These are phyloP conservation scores for Dactylellina leptospora DNA, from an alignment of 2,329 filamentous ascomycete genomes.

Conservation along the genomic window DNA sequence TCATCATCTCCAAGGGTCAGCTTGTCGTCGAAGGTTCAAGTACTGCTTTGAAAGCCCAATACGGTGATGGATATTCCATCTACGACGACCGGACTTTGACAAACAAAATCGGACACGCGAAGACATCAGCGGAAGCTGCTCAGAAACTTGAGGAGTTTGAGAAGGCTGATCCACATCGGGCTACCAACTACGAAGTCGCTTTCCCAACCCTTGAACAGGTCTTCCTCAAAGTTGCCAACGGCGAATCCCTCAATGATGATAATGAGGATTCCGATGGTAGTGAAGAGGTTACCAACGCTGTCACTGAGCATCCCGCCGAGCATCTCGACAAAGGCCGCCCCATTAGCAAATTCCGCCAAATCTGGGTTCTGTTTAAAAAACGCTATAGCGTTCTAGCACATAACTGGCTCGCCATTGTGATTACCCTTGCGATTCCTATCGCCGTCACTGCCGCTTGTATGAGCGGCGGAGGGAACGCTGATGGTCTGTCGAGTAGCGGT, in stretches of 20 bases:
- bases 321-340: slow-evolving; percentile 73
- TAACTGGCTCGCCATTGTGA: slow-evolving; percentile 79
- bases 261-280: slow-evolving; percentile 18
- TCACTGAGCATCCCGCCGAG: slow-evolving; percentile 6
- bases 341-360: slow-evolving; percentile 76
- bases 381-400: slow-evolving; percentile 78
- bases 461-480: slow-evolving; percentile 43
- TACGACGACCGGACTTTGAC: slow-evolving; percentile 70
- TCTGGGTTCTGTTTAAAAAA: slow-evolving; percentile 78
- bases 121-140: slow-evolving; percentile 74
- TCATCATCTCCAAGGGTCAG: slow-evolving; percentile 83
- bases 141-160: slow-evolving; percentile 76
- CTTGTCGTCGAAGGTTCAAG: slow-evolving; percentile 84
- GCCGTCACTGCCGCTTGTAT: slow-evolving; percentile 70
- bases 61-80: slow-evolving; percentile 86
- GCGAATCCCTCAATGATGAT: slow-evolving; percentile 46
- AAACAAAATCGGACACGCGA: slow-evolving; percentile 66
- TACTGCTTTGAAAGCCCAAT: slow-evolving; percentile 80
- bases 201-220: slow-evolving; percentile 93
- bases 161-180: slow-evolving; percentile 62
- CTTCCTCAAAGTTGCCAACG: slow-evolving; percentile 77
- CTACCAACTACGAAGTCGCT: slow-evolving; percentile 82
- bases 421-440: slow-evolving; percentile 79
- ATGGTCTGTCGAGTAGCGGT: not conserved
- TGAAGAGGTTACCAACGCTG: slow-evolving; percentile 69